Evolutionary conservation across 2,329 filamentous ascomycete genomes (phyloP), one percentile per base, ranked within the genome.

Genomic region (Sphaerostilbella broomeana): DNA sequence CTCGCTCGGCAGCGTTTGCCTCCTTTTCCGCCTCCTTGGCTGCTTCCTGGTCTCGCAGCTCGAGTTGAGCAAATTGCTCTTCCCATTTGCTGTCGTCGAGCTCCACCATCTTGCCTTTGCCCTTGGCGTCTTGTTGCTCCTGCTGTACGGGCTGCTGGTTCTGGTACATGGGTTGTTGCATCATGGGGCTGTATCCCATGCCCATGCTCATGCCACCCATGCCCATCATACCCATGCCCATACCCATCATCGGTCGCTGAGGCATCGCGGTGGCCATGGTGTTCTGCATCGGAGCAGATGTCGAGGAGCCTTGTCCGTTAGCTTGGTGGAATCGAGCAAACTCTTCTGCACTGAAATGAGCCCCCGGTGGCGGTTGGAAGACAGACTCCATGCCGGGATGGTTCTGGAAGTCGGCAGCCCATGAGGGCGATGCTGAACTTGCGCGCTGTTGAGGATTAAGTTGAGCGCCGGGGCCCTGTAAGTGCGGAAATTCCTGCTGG

Each of bases 61-160:
- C 86, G 58, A 95, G 81, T 62, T 92, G 79, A 42, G 87, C 85
- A 61, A 98, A 98, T 61, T 97, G 88, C 53, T 88, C 86, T 64
- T 97, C 90, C 92, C 92, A 97, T 57, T 94, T 84, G 55, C 83
- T 71, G 52, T 98, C 90, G 58, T 95, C 87, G 17, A 97, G 75
- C 66, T 97, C 92, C 10, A 97, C 82, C 66, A 97, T 78, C 63
- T 94, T 94, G 26, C 85, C 89, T 60, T 97, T 97, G 43, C 84
- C 86, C 61, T 88, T 84, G 35, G 65, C 69, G 48, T 76, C 71
- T 36, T 65, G 62, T 42, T 68, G 65, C 51, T 67, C 68, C 51
- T 65, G 63, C 40, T 68, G 65, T 50, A 68, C 69, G 52, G 65
- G 57, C 52, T 69, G 69, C 47, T 67, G 58, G 46, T 66, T 67